Evolutionary conservation across 2,329 filamentous ascomycete genomes (phyloP), one percentile per base, ranked within the genome.

Genomic region (Pseudohalonectria lignicola): DNA sequence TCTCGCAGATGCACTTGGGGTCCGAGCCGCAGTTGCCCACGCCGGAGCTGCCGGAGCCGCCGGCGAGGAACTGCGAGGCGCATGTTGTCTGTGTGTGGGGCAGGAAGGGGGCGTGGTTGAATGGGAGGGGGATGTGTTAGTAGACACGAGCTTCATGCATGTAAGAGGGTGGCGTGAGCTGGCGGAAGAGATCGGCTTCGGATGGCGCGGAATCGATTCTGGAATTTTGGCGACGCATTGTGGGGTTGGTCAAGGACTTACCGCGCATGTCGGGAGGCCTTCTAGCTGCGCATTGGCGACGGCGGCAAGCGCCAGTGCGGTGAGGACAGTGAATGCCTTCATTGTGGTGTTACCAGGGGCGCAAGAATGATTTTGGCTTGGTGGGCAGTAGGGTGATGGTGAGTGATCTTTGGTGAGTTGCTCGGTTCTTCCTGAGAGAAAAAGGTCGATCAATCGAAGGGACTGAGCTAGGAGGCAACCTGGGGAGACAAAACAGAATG

Each of bases 221-320:
- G n/a, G n/a, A n/a, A n/a, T n/a, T n/a, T n/a, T n/a, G n/a, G n/a
- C n/a, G n/a, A n/a, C n/a, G n/a, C n/a, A n/a, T n/a, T n/a, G n/a
- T n/a, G n/a, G n/a, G n/a, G n/a, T n/a, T n/a, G n/a, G n/a, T n/a
- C n/a, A n/a, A n/a, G n/a, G n/a, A 66, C 71, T 51, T 63, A 79
- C 74, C 45, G 74, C 74, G 49, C 69, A 80, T 9, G 45, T 42
- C 13, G 72, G 76, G 35, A 73, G 63, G 29, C 49, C 51, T 21
- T 50, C 47, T 40, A 66, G 50, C 52, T 74, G 71, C 29, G 69
- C 69, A 43, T 61, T 57, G 45, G 70, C 65, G 42, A 76, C 58
- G 58, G 66, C 66, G 48, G 71, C 63, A 34, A 76, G 57, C 47
- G 71, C 65, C 48, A 76, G 56, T 43, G 65, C 53, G 45, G 71